These are phyloP conservation scores for Lepidium didymum DNA, from an alignment of 345 rosid genomes.

Conservation along the genomic window DNA sequence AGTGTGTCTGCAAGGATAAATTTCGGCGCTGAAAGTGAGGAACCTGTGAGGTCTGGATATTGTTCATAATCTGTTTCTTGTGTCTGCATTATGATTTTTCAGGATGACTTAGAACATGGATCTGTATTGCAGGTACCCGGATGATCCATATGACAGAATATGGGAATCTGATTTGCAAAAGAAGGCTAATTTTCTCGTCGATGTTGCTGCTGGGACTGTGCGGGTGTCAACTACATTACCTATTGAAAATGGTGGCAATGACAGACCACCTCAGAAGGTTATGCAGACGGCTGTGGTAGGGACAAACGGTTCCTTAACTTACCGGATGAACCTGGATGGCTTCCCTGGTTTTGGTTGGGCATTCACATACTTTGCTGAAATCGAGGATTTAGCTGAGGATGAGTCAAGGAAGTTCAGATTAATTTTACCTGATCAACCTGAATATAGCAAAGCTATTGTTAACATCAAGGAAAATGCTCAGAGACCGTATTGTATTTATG, in stretches of 20 bases:
- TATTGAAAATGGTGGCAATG: constrained; percentile 34
- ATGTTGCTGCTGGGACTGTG: constrained; percentile 86
- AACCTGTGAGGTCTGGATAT: constrained; percentile 59
- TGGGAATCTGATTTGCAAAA: constrained; percentile 84
- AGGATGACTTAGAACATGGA: constrained; percentile 21
- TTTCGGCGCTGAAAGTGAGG: constrained; percentile 85
- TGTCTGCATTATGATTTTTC: not conserved
- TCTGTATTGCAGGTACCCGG: constrained; percentile 56
- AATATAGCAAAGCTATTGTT: constrained; percentile 65
- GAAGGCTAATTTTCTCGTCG: constrained; percentile 87
- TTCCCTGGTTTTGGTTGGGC: constrained; percentile 97
- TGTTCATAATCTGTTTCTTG: not conserved
- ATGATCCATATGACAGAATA: constrained; percentile 91
- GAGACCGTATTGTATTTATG: constrained; percentile 65
- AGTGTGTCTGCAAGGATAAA: constrained; percentile 84
- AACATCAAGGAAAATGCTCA: constrained; percentile 90
- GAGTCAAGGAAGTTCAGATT: constrained; percentile 91
- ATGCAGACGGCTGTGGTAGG: constrained; percentile 99
- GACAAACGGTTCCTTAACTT: constrained; percentile 78
- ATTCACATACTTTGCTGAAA: constrained; percentile 75
- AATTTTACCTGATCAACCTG: constrained; percentile 63
- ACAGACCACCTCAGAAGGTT: constrained; percentile 82
- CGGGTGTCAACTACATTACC: constrained; percentile 61
- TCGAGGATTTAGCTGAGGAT: constrained; percentile 59
- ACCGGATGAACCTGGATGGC: constrained; percentile 84